Evolutionary conservation across 1,139 yeast genomes (phyloP).

Genomic region (Magnusiomyces suaveolens): DNA sequence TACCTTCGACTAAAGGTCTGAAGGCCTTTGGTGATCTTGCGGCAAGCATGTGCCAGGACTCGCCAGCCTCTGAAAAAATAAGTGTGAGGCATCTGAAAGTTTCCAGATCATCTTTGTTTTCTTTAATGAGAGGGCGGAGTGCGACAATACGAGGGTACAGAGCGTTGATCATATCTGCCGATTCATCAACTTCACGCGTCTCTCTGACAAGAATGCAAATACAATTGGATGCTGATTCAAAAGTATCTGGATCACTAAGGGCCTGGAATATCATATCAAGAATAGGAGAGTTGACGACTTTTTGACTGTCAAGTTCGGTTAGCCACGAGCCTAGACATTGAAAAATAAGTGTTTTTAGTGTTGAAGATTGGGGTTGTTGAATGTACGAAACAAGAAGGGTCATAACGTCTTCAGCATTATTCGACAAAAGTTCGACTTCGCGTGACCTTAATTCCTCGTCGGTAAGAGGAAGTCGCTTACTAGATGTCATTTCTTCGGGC

Average conservation of each 20-base stretch:
- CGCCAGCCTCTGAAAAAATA: constrained; percentile 86
- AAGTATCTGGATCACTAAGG: constrained; percentile 52
- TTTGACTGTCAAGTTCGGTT: constrained; percentile 65
- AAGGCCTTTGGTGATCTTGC: constrained; percentile 66
- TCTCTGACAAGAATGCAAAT: constrained; percentile 68
- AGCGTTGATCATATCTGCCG: constrained; percentile 49
- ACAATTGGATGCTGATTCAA: constrained; percentile 85
- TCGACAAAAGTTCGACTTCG: constrained; percentile 50
- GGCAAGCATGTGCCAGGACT: constrained; percentile 84
- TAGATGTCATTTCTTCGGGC: constrained; percentile 84
- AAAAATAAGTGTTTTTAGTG: constrained; percentile 40
- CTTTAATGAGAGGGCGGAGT: constrained; percentile 43
- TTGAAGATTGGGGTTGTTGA: constrained; percentile 35
- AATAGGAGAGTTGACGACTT: constrained; percentile 52
- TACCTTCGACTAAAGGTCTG: constrained; percentile 63
- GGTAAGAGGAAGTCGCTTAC: constrained; percentile 65
- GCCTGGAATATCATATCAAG: constrained; percentile 63
- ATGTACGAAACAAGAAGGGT: constrained; percentile 38
- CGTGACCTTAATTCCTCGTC: constrained; percentile 70
- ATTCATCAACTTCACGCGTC: constrained; percentile 55
- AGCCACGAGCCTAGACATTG: constrained; percentile 87
- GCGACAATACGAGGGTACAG: constrained; percentile 59
- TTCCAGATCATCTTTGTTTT: constrained; percentile 54
- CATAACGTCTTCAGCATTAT: constrained; percentile 63
- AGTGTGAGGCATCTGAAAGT: constrained; percentile 63